phyloP scores from a whole-genome alignment of 345 rosid genomes.

The Eucalyptus viminalis region DNA sequence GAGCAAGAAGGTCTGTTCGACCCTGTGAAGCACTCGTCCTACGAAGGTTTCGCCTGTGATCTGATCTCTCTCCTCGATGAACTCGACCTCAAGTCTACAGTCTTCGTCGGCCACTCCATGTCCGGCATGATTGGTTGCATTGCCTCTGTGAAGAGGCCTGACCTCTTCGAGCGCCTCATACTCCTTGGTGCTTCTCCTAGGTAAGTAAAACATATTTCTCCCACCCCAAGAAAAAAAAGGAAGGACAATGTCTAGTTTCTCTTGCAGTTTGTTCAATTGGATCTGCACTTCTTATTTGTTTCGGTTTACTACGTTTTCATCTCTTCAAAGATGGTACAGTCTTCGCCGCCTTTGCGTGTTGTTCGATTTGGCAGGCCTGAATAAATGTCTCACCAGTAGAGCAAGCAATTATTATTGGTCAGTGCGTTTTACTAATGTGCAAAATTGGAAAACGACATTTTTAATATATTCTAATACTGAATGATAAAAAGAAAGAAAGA shows the following conservation, averaged over 20 bases:
- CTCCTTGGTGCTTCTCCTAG: conserved; percentile 71
- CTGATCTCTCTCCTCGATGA: conserved; percentile 49
- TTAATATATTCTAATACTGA: not conserved
- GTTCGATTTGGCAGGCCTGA: not conserved
- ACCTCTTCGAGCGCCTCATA: conserved; percentile 44
- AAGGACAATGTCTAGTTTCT: not conserved
- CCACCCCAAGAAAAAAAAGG: not conserved
- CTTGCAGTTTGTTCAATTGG: not conserved
- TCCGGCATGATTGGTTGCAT: conserved; percentile 77
- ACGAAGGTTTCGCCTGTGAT: conserved; percentile 47
- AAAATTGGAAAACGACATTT: not conserved
- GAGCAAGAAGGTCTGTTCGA: conserved; percentile 36
- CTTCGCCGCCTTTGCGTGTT: not conserved
- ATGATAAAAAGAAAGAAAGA: too few relatives aligned
- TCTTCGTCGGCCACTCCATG: conserved; percentile 79
- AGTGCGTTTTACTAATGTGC: not conserved
- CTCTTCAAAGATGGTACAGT: not conserved
- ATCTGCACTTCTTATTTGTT: not conserved
- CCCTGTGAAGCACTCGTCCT: conserved; percentile 44
- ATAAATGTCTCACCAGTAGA: not conserved
- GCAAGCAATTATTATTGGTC: not conserved
- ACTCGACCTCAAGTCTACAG: conserved; percentile 16
- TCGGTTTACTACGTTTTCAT: not conserved
- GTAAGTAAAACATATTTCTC: conserved; percentile 6
- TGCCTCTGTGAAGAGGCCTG: conserved; percentile 65